phyloP scores from a whole-genome alignment of 768 basidiomycete species.

The Rhodocollybia butyracea region DNA sequence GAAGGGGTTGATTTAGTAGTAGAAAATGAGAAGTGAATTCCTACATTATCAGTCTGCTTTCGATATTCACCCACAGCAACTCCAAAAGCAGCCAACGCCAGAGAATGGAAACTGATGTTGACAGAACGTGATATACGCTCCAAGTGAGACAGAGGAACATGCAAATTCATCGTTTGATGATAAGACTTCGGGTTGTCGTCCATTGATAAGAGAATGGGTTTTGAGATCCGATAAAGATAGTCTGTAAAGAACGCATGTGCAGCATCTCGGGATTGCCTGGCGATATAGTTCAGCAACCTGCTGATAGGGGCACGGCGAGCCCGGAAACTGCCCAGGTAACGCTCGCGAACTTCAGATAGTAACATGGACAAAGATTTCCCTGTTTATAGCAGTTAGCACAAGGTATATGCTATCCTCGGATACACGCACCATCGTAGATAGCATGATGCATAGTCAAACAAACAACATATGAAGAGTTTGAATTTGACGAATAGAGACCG shows the following conservation, averaged over 20 bases:
- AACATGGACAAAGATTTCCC: constrained; percentile 7
- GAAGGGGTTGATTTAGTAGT: neutral
- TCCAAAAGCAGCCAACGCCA: neutral
- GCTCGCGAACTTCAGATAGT: constrained; percentile 5
- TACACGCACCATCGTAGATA: constrained; percentile 6
- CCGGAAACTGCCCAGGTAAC: neutral
- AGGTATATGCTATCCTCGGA: neutral
- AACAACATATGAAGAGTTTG: neutral
- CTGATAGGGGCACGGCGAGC: neutral
- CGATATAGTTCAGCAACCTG: constrained; percentile 2
- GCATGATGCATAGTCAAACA: constrained; percentile 9
- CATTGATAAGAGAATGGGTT: neutral
- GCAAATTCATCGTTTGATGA: neutral
- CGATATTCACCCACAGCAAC: constrained; percentile 3
- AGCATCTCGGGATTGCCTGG: neutral
- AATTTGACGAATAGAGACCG: constrained; percentile 1
- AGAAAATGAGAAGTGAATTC: neutral
- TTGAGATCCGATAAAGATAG: neutral
- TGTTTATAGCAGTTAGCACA: neutral
- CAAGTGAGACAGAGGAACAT: neutral
- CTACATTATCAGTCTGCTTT: constrained; percentile 1
- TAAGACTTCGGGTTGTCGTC: neutral
- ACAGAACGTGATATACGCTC: constrained; percentile 3
- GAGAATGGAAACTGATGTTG: neutral
- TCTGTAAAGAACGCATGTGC: constrained; percentile 3